Evolutionary conservation across 2,329 filamentous ascomycete species (phyloP), one percentile per base, ranked within the genome.

Genomic region (Cladosporium oxysporum): DNA sequence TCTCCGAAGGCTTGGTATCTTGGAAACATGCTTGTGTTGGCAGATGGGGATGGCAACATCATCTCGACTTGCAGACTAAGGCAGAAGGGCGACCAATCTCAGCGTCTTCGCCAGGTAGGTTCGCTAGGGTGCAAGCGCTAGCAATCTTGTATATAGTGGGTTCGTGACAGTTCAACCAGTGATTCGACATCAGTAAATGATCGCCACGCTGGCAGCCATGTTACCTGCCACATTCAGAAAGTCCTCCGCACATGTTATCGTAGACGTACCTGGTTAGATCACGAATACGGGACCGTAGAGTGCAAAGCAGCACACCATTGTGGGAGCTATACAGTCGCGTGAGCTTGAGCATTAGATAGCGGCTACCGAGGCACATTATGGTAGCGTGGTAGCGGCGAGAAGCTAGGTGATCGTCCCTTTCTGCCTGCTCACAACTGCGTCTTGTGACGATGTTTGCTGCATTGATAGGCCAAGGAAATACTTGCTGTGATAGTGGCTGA

Each of bases 231-330:
- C 21, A 10, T 55, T 31, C 28, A 55, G 52, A 29, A 21, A 31
- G 52, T 55, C 52, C 31, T 55, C 52, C 52, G 52, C 31, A 31
- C 28, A 33, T 55, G 28, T 33, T 33, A 55, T 55, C 29, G 52
- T 21, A 11, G n/a, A 55, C 18, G 28, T 21, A 55, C 28, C 31
- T 55, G 52, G 14, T 11, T 10, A 31, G 18, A 21, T 12, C 28
- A 31, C 16, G 28, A 5, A 23, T 55, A n/a, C 52, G 28, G 52
- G 29, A 31, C 10, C 28, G 52, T 23, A 31, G 31, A 33, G 26
- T 47, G 52, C 26, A 33, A 10, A 55, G 52, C 26, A 55, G 52
- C 28, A n/a, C 52, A 31, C 52, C 16, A 33, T 21, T 5, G 8
- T 31, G 18, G 23, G 29, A 33, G 52, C 41, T 47, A 33, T 55